Evolutionary conservation across 805 yeast genomes (phyloP).

Genomic region (Saturnispora gosingensis): DNA sequence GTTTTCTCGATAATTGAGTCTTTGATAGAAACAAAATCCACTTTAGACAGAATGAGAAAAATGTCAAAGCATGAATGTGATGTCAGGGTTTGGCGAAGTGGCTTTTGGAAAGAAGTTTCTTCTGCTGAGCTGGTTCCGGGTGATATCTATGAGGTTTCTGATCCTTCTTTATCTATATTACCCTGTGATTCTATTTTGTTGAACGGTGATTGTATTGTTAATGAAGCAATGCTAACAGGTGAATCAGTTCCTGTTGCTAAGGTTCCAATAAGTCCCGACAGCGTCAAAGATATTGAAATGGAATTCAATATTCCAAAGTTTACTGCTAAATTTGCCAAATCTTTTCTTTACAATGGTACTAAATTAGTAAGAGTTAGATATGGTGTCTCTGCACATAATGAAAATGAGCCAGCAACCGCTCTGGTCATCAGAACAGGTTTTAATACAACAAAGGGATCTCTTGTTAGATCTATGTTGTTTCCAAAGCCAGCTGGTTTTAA

Average conservation of each 20-base stretch:
- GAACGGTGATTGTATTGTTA: constrained; percentile 92
- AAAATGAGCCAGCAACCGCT: constrained; percentile 76
- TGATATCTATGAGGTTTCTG: constrained; percentile 86
- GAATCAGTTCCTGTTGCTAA: constrained; percentile 97
- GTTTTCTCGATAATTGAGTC: constrained; percentile 71
- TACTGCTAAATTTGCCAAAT: constrained; percentile 57
- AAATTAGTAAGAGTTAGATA: constrained; percentile 75
- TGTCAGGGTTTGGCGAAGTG: constrained; percentile 85
- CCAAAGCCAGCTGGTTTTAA: constrained; percentile 93
- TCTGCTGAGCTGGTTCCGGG: constrained; percentile 89
- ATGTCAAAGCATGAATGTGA: constrained; percentile 70
- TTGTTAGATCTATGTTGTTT: constrained; percentile 90
- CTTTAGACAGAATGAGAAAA: constrained; percentile 61
- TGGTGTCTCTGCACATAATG: constrained; percentile 45
- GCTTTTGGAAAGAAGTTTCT: constrained; percentile 77
- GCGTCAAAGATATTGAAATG: constrained; percentile 46
- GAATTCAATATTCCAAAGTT: constrained; percentile 49
- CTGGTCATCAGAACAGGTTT: constrained; percentile 86
- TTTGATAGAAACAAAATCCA: constrained; percentile 72
- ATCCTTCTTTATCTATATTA: constrained; percentile 59
- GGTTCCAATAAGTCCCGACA: constrained; percentile 51
- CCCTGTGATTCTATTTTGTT: constrained; percentile 88
- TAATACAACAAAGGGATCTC: constrained; percentile 89
- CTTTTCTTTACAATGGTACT: constrained; percentile 82
- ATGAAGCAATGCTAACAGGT: constrained; percentile 96